Evolutionary conservation across 306 rosid species (phyloP).

Genomic region (Nissolia schottii): DNA sequence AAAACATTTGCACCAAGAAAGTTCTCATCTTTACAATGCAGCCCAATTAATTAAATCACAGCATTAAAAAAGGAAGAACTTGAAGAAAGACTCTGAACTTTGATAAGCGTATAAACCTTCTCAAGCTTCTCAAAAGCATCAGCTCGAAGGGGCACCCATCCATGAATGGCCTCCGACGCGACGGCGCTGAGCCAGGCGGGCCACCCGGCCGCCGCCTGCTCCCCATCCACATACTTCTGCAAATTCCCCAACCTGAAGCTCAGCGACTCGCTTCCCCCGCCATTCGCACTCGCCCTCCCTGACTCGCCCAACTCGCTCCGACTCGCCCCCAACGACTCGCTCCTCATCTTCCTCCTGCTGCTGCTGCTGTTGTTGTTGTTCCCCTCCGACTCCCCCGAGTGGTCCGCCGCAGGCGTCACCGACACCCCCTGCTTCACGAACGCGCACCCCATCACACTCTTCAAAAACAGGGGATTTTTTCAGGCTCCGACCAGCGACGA

Average conservation of each 20-base stretch:
- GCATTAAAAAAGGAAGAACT: not conserved
- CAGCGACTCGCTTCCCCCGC: slow-evolving; percentile 48
- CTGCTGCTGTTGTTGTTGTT: slow-evolving; percentile 20
- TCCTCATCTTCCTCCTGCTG: slow-evolving; percentile 20
- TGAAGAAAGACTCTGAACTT: not conserved
- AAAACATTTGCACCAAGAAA: no score
- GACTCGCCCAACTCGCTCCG: slow-evolving; percentile 80
- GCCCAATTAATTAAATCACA: not conserved
- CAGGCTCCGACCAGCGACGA: not conserved
- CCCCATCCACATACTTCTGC: slow-evolving; percentile 76
- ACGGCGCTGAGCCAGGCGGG: slow-evolving; percentile 96
- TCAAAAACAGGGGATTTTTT: not conserved
- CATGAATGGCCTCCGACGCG: slow-evolving; percentile 93
- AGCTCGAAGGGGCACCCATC: slow-evolving; percentile 87
- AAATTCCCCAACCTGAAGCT: slow-evolving; percentile 83
- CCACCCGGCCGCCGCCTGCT: slow-evolving; percentile 96
- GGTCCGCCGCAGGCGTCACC: slow-evolving; percentile 85
- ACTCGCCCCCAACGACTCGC: slow-evolving; percentile 42
- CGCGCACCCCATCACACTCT: slow-evolving; percentile 80
- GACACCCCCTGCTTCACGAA: slow-evolving; percentile 84
- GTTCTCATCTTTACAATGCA: not conserved
- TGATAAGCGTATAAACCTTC: slow-evolving; percentile 45
- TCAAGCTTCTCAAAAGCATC: slow-evolving; percentile 93
- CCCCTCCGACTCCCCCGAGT: slow-evolving; percentile 48
- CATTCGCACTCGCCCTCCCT: slow-evolving; percentile 63